Evolutionary conservation across 2,329 filamentous ascomycete species (phyloP).

Genomic region (Colletotrichum tamarilloi): DNA sequence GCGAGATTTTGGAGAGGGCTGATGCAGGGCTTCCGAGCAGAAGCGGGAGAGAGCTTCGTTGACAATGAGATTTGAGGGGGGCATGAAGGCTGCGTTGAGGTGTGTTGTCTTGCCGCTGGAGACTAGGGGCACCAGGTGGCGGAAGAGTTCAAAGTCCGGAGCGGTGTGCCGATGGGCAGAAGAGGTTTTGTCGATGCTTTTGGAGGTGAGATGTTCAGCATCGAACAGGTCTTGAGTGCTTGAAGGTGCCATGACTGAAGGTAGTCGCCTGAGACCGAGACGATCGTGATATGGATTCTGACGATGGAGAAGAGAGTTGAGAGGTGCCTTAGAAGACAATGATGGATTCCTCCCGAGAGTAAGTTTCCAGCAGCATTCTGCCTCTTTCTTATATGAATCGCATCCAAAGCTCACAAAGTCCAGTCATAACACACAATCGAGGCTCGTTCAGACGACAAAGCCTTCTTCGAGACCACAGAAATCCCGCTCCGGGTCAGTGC

Average conservation of each 20-base stretch:
- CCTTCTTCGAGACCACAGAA: not conserved
- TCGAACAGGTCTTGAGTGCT: constrained; percentile 9
- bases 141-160: constrained; percentile 36
- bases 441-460: too few relatives aligned
- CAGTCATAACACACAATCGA: too few relatives aligned
- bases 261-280: too few relatives aligned
- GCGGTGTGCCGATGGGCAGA: not conserved
- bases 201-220: not conserved
- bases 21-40: constrained; percentile 40
- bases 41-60: constrained; percentile 44
- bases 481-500: not conserved
- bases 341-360: not conserved
- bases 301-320: not conserved
- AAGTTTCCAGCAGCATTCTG: too few relatives aligned
- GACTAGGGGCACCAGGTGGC: constrained; percentile 39
- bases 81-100: constrained; percentile 45
- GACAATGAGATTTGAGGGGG: constrained; percentile 45
- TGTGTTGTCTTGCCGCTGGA: constrained; percentile 37
- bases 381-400: too few relatives aligned
- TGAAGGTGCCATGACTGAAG: constrained; percentile 10
- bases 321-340: not conserved
- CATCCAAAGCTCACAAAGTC: too few relatives aligned
- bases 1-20: constrained; percentile 38
- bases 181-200: not conserved
- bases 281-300: too few relatives aligned